Base-by-base conservation (phyloP, 1,139 yeast genomes). In the Keqinozyma sinolaborantium region DNA sequence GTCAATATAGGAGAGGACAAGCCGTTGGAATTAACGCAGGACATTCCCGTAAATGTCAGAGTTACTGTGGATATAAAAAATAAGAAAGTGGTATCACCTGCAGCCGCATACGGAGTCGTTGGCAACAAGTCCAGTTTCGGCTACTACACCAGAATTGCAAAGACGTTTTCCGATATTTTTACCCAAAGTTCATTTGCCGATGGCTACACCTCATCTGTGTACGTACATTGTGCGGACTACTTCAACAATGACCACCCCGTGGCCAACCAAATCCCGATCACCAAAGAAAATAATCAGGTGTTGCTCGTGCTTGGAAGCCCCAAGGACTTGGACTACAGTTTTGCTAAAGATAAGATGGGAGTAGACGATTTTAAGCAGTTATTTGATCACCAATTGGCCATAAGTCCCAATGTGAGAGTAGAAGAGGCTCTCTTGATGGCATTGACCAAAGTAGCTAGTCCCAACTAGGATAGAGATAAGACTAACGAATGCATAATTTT, bases 31-130 rank as follows among this genome's bases (percentile, higher is more conserved):
- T 64, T 88, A 36, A 64, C 71, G 3, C 77, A 76, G 38, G 79
- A 79, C 39, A 79, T 86, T 2, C 95, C 95, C 1, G 73, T 77
- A 1, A 79, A 83, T 45, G 85, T 83, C 4, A 62, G 95, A 42
- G 95, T 88, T 5, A 85, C 95, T 0, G 87, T 88, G 1, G 88
- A 88, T 48, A 48, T 77, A 19, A 65, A 74, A 33, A 73, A 73
- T 19, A 71, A 70, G 35, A 73, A 72, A 34, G 75, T 86, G 5
- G 94, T 85, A 0, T 75, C 90, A 1, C 88, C 95, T 3, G 45
- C 61, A 12, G 77, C 74, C 30, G 95, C 95, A 0, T 86, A 85
- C 50, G 85, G 84, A 1, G 47, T 58, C 3, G 58, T 64, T 4
- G 88, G 88, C 0, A 71, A 74, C 24, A 71, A 70, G 39, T 65